Evolutionary conservation across 2,329 filamentous ascomycete genomes (phyloP).

Genomic region (Conoideocrella luteorostrata): DNA sequence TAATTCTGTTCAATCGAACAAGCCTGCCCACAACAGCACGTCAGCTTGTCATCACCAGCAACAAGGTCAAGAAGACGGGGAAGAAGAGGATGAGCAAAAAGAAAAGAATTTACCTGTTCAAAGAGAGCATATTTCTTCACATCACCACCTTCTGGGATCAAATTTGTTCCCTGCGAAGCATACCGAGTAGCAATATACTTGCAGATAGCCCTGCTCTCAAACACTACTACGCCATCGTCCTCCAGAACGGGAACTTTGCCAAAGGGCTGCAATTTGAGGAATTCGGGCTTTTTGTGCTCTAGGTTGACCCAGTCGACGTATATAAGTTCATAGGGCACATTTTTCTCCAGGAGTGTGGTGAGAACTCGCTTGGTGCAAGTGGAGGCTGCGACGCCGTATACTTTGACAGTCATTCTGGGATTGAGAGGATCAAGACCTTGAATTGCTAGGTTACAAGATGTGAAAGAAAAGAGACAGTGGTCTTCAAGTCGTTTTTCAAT

Average conservation of each 20-base stretch:
- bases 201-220: slow-evolving; percentile 2
- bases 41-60: no score
- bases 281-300: background rate
- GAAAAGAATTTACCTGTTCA: background rate
- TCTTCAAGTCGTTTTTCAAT: no score
- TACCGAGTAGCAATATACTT: slow-evolving; percentile 4
- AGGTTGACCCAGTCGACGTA: background rate
- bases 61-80: no score
- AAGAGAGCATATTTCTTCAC: background rate
- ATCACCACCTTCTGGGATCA: background rate
- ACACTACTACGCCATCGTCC: slow-evolving; percentile 2
- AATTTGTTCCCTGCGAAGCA: background rate
- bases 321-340: background rate
- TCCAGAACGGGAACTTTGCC: slow-evolving; percentile 6
- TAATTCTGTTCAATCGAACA: background rate
- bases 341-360: background rate
- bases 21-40: background rate
- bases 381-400: background rate
- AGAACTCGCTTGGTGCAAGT: background rate
- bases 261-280: slow-evolving; percentile 2
- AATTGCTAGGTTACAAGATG: no score
- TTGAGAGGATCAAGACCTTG: no score
- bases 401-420: background rate
- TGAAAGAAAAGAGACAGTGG: no score
- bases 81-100: background rate